These are phyloP conservation scores for Obba rivulosa DNA, from an alignment of 768 basidiomycete genomes.

Conservation along the genomic window DNA sequence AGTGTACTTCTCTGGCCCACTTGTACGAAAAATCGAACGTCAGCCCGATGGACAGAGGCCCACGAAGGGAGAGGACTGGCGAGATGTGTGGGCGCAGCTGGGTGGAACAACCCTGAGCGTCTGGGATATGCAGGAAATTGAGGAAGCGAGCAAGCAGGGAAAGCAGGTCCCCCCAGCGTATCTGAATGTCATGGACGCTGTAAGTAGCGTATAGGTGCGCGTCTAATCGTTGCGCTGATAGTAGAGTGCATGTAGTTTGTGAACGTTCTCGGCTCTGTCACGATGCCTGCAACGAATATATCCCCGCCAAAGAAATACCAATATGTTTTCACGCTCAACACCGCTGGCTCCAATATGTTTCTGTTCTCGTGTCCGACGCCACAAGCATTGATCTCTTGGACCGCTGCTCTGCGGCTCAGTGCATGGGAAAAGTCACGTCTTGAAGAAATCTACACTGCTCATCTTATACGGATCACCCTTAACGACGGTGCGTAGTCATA, in stretches of 20 bases:
- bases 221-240: neutral
- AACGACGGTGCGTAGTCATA: constrained; percentile 30
- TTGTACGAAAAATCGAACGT: constrained; percentile 73
- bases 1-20: constrained; percentile 81
- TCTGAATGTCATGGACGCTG: constrained; percentile 84
- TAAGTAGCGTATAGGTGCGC: constrained; percentile 34
- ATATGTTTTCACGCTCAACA: constrained; percentile 88
- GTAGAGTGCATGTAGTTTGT: constrained; percentile 48
- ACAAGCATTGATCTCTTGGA: constrained; percentile 77
- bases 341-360: constrained; percentile 86
- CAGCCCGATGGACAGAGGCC: constrained; percentile 69
- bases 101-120: constrained; percentile 85
- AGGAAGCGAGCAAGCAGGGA: constrained; percentile 76
- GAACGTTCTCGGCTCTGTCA: constrained; percentile 71
- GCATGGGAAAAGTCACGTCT: constrained; percentile 94
- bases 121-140: constrained; percentile 88
- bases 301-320: constrained; percentile 53
- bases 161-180: constrained; percentile 83
- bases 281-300: constrained; percentile 48
- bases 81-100: constrained; percentile 85
- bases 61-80: constrained; percentile 72
- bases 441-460: constrained; percentile 97
- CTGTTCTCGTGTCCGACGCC: constrained; percentile 82
- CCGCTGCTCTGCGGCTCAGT: constrained; percentile 81
- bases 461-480: constrained; percentile 79